Percentiles rank a stretch among this genome's conserved stretches.
These are phyloP conservation scores for Neocucurbitaria cava DNA, from an alignment of 2,329 filamentous ascomycete species.

Conservation along the genomic window DNA sequence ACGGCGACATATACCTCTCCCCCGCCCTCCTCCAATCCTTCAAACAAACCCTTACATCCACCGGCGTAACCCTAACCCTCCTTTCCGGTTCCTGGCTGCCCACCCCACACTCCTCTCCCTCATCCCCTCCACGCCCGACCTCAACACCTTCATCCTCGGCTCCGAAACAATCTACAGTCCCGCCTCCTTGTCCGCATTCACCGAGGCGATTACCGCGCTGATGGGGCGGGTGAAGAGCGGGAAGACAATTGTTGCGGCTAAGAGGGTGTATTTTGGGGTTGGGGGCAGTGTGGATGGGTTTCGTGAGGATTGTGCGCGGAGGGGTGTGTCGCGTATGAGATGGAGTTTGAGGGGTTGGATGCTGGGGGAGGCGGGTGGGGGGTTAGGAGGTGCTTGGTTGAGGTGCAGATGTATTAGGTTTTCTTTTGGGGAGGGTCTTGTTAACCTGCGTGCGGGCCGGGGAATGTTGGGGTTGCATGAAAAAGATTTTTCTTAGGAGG, in stretches of 20 bases:
- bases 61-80: slow-evolving; percentile 67
- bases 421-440: too few relatives aligned
- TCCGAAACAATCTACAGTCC: slow-evolving; percentile 87
- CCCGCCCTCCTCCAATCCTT: slow-evolving; percentile 67
- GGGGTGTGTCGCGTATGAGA: slow-evolving; percentile 56
- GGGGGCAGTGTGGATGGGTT: slow-evolving; percentile 83
- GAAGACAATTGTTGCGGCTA: slow-evolving; percentile 74
- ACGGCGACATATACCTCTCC: slow-evolving; percentile 69
- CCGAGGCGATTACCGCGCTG: slow-evolving; percentile 68
- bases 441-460: too few relatives aligned
- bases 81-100: slow-evolving; percentile 78
- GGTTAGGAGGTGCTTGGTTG: slow-evolving; percentile 56
- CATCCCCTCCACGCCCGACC: slow-evolving; percentile 52
- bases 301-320: slow-evolving; percentile 51
- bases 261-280: slow-evolving; percentile 84
- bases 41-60: slow-evolving; percentile 57
- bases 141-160: slow-evolving; percentile 64
- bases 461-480: too few relatives aligned
- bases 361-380: too few relatives aligned
- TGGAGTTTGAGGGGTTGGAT: slow-evolving; percentile 58
- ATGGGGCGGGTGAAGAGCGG: slow-evolving; percentile 61
- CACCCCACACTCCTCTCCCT: slow-evolving; percentile 63
- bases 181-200: slow-evolving; percentile 72
- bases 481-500: too few relatives aligned
- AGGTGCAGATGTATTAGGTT: slow-evolving; percentile 50